A percentile compares a stretch with the other conserved stretches of the same genome.
Conservation (phyloP, 345 rosid species). For the Lepidium aucheri region DNA sequence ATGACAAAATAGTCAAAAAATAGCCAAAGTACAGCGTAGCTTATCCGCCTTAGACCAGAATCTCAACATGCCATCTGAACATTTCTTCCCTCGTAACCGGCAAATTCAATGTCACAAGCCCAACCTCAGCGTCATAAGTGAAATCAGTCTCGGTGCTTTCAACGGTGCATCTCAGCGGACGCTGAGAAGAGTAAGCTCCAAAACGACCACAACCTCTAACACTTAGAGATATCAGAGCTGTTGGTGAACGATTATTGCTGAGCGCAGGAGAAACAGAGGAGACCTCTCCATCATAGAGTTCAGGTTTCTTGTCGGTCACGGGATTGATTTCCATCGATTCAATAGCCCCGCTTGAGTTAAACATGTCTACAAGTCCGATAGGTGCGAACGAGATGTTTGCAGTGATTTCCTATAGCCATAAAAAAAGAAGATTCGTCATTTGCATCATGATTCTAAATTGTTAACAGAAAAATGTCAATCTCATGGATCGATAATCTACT, state of each 20-base stretch:
- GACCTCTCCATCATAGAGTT: constrained; percentile 47
- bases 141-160: constrained; percentile 45
- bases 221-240: constrained; percentile 42
- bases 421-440: not conserved
- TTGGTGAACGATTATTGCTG: constrained; percentile 36
- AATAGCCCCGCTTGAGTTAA: constrained; percentile 72
- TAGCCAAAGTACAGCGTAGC: not conserved
- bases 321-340: constrained; percentile 42
- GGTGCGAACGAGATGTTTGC: constrained; percentile 66
- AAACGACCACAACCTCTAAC: constrained; percentile 75
- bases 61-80: constrained; percentile 80
- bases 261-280: constrained; percentile 35
- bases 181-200: constrained; percentile 67
- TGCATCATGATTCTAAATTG: not conserved
- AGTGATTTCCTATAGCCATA: constrained; percentile 48
- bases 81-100: constrained; percentile 63
- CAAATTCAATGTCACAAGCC: constrained; percentile 50
- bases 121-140: constrained; percentile 40
- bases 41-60: constrained; percentile 37
- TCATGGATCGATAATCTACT: too few relatives aligned
- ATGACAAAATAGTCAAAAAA: not conserved
- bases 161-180: constrained; percentile 57
- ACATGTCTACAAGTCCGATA: constrained; percentile 83
- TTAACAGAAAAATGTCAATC: not conserved
- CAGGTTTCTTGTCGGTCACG: constrained; percentile 31